Evolutionary conservation across 805 yeast genomes (phyloP).

Genomic region (Kuraishia hungarica): DNA sequence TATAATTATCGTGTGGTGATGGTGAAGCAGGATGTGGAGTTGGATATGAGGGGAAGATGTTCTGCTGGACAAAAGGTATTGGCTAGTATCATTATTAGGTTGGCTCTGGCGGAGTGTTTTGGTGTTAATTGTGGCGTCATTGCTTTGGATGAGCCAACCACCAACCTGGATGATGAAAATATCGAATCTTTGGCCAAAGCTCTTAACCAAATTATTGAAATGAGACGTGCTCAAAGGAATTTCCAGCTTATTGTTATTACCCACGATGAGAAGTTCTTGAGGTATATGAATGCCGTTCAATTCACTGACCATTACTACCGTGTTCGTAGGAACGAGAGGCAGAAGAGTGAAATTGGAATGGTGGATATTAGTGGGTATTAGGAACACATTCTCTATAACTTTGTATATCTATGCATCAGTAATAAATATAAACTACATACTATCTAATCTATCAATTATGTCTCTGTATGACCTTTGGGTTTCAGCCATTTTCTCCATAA

Average conservation of each 20-base stretch:
- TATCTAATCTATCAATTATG: constrained; percentile 8
- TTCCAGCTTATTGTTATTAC: constrained; percentile 94
- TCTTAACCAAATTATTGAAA: constrained; percentile 62
- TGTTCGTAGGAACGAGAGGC: constrained; percentile 72
- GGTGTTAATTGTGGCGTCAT: constrained; percentile 93
- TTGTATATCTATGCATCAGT: neutral
- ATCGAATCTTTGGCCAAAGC: constrained; percentile 82
- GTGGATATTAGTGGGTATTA: constrained; percentile 9
- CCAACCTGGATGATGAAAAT: constrained; percentile 86
- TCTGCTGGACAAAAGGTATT: constrained; percentile 96
- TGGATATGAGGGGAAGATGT: constrained; percentile 97
- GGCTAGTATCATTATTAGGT: constrained; percentile 83
- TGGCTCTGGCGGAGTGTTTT: constrained; percentile 92
- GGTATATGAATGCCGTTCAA: constrained; percentile 74
- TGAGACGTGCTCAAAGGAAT: constrained; percentile 70
- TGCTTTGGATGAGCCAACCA: constrained; percentile 96
- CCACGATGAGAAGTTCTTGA: constrained; percentile 88
- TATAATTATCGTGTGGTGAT: constrained; percentile 92
- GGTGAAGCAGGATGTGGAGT: constrained; percentile 84
- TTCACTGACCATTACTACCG: constrained; percentile 85
- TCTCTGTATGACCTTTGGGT: constrained; percentile 22
- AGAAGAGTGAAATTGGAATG: constrained; percentile 59
- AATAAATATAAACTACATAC: neutral
- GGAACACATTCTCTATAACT: neutral
- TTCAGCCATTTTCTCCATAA: constrained; percentile 26